Conservation (phyloP, 371 early-diverging fungal species). For the Mortierella polycephala region DNA sequence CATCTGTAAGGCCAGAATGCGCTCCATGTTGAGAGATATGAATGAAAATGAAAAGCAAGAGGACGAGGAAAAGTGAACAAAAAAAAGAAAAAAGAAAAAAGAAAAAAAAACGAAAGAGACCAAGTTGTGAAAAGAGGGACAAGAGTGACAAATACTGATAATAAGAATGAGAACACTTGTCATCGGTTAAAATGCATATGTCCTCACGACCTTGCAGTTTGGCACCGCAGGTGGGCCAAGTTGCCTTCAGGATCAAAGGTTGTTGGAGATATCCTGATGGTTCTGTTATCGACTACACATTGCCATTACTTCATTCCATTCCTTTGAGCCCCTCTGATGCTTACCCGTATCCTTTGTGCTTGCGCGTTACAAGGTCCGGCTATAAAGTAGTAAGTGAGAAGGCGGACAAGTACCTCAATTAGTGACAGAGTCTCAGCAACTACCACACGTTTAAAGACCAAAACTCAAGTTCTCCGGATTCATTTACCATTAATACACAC, state of each 20-base stretch:
- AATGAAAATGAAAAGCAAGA: not conserved
- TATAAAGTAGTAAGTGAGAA: conserved; percentile 1
- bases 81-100: not conserved
- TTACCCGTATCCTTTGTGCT: conserved; percentile 53
- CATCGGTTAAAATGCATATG: not conserved
- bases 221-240: no score
- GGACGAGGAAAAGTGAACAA: not conserved
- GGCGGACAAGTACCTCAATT: not conserved
- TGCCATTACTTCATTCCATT: not conserved
- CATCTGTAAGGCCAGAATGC: no score
- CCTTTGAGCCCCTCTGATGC: not conserved
- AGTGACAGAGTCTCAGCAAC: not conserved
- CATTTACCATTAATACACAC: conserved; percentile 70
- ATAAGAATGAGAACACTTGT: conserved; percentile 30
- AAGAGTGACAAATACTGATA: conserved; percentile 8
- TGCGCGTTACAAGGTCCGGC: conserved; percentile 44
- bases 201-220: not conserved
- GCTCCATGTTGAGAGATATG: no score
- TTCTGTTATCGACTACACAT: not conserved
- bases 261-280: not conserved
- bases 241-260: no score
- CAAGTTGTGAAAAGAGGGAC: not conserved
- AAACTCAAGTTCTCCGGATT: not conserved
- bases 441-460: no score
- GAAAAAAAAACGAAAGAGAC: not conserved